These are phyloP conservation scores for Geosmithia flava DNA, from an alignment of 2,329 filamentous ascomycete genomes.

Conservation along the genomic window DNA sequence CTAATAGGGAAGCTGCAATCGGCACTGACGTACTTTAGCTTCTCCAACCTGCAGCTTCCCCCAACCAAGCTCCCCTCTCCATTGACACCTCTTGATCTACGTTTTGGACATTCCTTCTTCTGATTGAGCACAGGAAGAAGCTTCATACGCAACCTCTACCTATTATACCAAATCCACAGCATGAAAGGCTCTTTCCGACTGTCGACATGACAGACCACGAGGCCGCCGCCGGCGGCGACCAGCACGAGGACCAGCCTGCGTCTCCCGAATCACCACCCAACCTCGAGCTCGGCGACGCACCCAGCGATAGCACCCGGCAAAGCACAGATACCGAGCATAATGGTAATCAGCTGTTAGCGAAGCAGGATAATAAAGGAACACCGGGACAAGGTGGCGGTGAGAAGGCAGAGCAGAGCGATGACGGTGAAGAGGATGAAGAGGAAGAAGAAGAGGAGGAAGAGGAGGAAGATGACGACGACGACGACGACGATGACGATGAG, in stretches of 20 bases:
- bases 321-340: not conserved
- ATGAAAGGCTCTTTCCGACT: not conserved
- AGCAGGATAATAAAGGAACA: not conserved
- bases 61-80: not conserved
- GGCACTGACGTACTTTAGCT: not conserved
- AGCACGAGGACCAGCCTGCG: not conserved
- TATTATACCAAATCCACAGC: not conserved
- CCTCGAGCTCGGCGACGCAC: not conserved
- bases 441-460: slow-evolving; percentile 32
- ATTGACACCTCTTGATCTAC: not conserved
- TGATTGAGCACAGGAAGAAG: too few species aligned
- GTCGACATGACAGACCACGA: slow-evolving; percentile 6
- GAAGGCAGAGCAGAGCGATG: slow-evolving; percentile 9
- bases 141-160: too few species aligned
- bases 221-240: slow-evolving; percentile 5
- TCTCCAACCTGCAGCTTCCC: not conserved
- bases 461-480: slow-evolving; percentile 52
- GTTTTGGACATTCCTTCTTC: too few species aligned
- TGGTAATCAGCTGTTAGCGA: not conserved
- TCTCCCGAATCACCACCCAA: not conserved
- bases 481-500: slow-evolving; percentile 78
- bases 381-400: slow-evolving; percentile 1
- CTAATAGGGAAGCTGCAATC: not conserved
- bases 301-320: not conserved
- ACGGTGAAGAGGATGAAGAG: slow-evolving; percentile 14